Conservation (phyloP, 768 basidiomycete genomes). For the Suillus fuscotomentosus region DNA sequence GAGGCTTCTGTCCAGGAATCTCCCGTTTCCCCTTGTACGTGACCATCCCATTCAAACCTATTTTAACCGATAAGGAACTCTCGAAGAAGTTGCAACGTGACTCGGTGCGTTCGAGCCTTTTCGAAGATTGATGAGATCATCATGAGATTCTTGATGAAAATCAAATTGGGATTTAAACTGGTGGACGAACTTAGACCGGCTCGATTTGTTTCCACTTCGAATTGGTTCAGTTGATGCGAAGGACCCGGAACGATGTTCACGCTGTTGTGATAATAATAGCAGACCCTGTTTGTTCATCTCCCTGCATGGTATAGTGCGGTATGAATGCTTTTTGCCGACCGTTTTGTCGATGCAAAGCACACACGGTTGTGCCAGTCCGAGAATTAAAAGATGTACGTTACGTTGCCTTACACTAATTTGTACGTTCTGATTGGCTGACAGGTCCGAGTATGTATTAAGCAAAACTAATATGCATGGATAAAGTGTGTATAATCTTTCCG, state of each 20-base stretch:
- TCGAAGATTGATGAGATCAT: constrained; percentile 2
- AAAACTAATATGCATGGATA: background rate
- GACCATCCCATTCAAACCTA: background rate
- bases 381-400: background rate
- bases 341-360: constrained; percentile 3
- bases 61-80: background rate
- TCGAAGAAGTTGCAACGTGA: constrained; percentile 1
- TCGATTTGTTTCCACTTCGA: background rate
- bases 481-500: background rate
- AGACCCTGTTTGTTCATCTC: background rate
- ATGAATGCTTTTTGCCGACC: background rate
- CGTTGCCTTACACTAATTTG: constrained; percentile 7
- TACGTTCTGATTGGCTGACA: constrained; percentile 8
- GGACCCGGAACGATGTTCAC: background rate
- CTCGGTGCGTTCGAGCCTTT: background rate
- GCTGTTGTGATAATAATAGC: background rate
- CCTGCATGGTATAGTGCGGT: constrained; percentile 11
- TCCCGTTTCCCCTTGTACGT: background rate
- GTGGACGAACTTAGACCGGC: constrained; percentile 2
- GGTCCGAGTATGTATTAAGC: background rate
- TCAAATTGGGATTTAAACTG: constrained; percentile 1
- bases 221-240: background rate
- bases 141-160: constrained; percentile 4
- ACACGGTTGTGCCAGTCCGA: background rate
- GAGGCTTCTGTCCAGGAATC: background rate